Base-by-base conservation (phyloP, 192 early-diverging fungal genomes). In the Podila verticillata region DNA sequence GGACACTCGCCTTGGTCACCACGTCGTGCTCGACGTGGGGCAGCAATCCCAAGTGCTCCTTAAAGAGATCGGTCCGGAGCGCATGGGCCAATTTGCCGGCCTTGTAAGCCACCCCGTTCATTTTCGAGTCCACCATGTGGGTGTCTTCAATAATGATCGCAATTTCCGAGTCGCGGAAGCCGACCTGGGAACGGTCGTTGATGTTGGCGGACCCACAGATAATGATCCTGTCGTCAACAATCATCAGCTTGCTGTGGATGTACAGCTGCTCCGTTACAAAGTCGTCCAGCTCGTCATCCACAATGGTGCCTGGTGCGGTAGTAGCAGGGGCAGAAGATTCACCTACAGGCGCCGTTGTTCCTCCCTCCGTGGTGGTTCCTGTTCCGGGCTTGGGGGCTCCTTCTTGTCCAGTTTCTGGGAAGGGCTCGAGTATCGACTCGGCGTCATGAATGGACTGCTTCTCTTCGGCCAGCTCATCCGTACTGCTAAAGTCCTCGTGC, bases 131-230 rank as follows among this genome's bases (percentile, higher is more conserved):
- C 29, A 96, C 83, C 20, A 85, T 84, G 30, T 91, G 85, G 4
- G 91, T 92, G 74, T 96, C 95, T 70, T 93, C 92, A 19, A 97
- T 89, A 19, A 95, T 68, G 83, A 93, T 91, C 35, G 95, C 96
- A 61, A 96, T 90, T 83, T 96, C 95, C n/a, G 92, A 93, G 78
- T 95, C 95, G 51, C 93, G 92, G 72, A 91, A 90, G 5, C 95
- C 95, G 35, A 92, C 82, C 87, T 93, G 93, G 4, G 95, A 96
- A 13, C 95, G 90, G 82, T 95, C 94, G 68, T 95, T 95, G 81
- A 95, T 90, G 78, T 95, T 95, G 31, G 94, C 94, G 34, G 93
- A 94, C 10, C 96, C 96, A 81, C 92, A 92, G 34, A 97, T 85
- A 44, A 95, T 92, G 58, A 89, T 89, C 13, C 87, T 85, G 74